Conservation (phyloP, 768 basidiomycete species). For the Lactarius pseudohatsudake region DNA sequence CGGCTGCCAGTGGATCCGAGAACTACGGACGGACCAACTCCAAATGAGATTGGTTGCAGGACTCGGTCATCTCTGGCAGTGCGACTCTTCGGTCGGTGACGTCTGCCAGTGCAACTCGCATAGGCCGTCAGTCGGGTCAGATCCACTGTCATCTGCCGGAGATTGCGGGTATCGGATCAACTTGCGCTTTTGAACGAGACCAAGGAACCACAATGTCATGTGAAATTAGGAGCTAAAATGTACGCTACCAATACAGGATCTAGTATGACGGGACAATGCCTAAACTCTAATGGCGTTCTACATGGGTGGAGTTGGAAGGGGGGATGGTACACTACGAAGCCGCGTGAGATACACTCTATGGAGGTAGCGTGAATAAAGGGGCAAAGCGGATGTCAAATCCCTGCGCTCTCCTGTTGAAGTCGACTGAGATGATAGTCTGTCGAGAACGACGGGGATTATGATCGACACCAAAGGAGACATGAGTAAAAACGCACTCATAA, state of each 20-base stretch:
- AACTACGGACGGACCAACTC: background rate
- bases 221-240: background rate
- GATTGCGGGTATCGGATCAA: background rate
- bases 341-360: background rate
- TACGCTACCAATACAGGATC: background rate
- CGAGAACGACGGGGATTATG: background rate
- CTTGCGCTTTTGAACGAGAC: background rate
- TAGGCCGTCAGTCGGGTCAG: background rate
- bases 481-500: slow-evolving; percentile 24
- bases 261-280: background rate
- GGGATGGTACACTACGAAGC: background rate
- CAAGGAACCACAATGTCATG: background rate
- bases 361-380: background rate
- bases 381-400: slow-evolving; percentile 15
- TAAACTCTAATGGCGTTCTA: background rate
- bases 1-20: too few relatives aligned
- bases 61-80: background rate
- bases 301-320: background rate
- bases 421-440: slow-evolving; percentile 24
- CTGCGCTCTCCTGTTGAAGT: slow-evolving; percentile 26
- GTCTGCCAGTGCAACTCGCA: background rate
- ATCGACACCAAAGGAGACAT: background rate
- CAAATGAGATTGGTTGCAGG: background rate
- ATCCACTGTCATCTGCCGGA: background rate
- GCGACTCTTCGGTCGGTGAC: too few relatives aligned